These are phyloP conservation scores for Maudiozyma saulgeensis DNA, from an alignment of 805 yeast genomes.

Conservation along the genomic window DNA sequence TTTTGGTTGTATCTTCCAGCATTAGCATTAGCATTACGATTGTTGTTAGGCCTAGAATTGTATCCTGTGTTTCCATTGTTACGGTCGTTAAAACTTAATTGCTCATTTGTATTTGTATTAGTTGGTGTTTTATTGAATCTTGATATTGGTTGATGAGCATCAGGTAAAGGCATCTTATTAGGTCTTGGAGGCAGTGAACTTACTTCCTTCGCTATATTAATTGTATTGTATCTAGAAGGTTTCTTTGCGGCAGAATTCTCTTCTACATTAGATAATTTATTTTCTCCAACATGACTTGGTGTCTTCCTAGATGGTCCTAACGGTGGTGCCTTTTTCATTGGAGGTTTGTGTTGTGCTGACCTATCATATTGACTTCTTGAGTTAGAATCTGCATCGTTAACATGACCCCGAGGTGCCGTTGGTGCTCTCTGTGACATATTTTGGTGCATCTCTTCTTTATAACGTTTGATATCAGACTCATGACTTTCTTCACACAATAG, in stretches of 20 bases:
- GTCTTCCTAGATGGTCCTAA: conserved; percentile 3
- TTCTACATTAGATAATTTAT: background rate
- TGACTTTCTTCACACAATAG: conserved; percentile 79
- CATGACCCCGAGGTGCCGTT: conserved; percentile 28
- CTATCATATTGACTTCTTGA: background rate
- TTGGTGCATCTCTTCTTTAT: conserved; percentile 35
- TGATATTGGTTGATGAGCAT: no score
- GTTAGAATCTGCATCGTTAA: conserved; percentile 9
- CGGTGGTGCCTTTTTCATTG: background rate
- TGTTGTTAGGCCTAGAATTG: no score
- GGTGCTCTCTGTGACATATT: conserved; percentile 28
- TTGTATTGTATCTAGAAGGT: background rate
- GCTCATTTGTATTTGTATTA: no score
- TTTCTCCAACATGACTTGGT: background rate
- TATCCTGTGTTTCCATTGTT: no score
- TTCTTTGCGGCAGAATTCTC: background rate
- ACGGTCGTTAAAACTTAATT: no score
- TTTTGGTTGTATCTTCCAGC: no score
- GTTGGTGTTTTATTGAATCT: no score
- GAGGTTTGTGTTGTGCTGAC: background rate
- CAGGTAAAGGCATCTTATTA: background rate
- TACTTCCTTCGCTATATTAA: background rate
- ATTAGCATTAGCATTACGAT: no score
- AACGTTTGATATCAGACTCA: conserved; percentile 66
- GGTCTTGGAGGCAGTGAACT: background rate